A percentile compares a stretch with the other conserved stretches of the same genome.
phyloP scores from a whole-genome alignment of 257 asterid species.

The Solanum verrucosum region DNA sequence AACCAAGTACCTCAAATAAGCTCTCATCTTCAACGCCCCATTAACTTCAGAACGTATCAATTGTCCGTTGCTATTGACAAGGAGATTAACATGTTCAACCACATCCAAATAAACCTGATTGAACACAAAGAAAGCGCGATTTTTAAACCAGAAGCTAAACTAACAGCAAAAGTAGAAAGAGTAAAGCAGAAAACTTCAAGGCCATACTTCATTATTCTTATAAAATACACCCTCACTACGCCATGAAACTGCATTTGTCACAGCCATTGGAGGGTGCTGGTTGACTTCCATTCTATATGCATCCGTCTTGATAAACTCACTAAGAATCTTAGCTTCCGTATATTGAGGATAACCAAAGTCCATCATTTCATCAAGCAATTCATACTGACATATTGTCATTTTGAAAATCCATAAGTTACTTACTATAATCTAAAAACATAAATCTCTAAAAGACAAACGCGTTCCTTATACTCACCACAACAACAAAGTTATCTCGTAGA shows the following conservation, averaged over 20 bases:
- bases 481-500: slow-evolving; percentile 94
- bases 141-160: background rate
- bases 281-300: slow-evolving; percentile 97
- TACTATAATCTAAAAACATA: background rate
- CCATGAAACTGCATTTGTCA: slow-evolving; percentile 99
- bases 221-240: slow-evolving; percentile 96
- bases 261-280: slow-evolving; percentile 99
- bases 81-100: slow-evolving; percentile 96
- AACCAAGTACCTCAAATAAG: slow-evolving; percentile 76
- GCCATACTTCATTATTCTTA: slow-evolving; percentile 85
- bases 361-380: slow-evolving; percentile 97
- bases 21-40: slow-evolving; percentile 97
- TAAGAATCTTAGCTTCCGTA: slow-evolving; percentile 96
- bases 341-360: slow-evolving; percentile 98
- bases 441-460: background rate
- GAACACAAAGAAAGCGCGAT: background rate
- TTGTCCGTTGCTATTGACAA: slow-evolving; percentile 97
- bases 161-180: background rate
- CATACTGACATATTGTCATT: slow-evolving; percentile 39
- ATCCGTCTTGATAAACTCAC: slow-evolving; percentile 98
- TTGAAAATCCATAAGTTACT: background rate
- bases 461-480: slow-evolving; percentile 58
- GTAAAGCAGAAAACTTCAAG: background rate
- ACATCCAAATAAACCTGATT: slow-evolving; percentile 95
- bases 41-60: slow-evolving; percentile 91